These are phyloP conservation scores for Pestalotiopsis sp. DNA, from an alignment of 2,329 filamentous ascomycete species.

Conservation along the genomic window DNA sequence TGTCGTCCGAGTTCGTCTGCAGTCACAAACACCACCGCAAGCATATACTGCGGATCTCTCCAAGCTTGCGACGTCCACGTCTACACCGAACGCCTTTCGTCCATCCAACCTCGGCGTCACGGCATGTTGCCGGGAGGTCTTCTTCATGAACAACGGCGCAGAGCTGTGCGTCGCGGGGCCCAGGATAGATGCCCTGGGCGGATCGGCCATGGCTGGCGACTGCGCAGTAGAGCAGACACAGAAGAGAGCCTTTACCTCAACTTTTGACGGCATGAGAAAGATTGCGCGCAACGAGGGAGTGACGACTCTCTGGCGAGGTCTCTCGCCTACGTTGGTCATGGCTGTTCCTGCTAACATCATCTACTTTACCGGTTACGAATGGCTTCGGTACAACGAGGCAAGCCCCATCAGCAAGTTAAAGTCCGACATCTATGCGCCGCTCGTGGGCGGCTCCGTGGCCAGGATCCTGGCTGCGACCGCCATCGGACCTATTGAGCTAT, in stretches of 20 bases:
- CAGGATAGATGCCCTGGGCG: conserved; percentile 47
- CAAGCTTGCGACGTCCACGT: conserved; percentile 56
- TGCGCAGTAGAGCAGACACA: conserved; percentile 90
- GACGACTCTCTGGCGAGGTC: conserved; percentile 84
- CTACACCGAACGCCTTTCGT: conserved; percentile 68
- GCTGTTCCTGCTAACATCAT: conserved; percentile 94
- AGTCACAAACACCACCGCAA: conserved; percentile 68
- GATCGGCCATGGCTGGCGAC: conserved; percentile 53
- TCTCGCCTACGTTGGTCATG: conserved; percentile 95
- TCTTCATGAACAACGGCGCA: conserved; percentile 87
- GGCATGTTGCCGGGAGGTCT: conserved; percentile 94
- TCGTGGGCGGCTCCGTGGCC: conserved; percentile 78
- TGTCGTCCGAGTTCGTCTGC: conserved; percentile 91
- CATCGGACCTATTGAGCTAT: conserved; percentile 91
- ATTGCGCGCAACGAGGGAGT: conserved; percentile 92
- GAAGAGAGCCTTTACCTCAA: conserved; percentile 82
- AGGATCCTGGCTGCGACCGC: conserved; percentile 78
- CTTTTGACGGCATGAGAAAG: conserved; percentile 88
- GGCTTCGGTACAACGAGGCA: conserved; percentile 72
- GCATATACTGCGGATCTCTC: conserved; percentile 50
- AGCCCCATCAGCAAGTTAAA: conserved; percentile 70
- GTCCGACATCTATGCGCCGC: conserved; percentile 73
- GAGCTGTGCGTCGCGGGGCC: conserved; percentile 78
- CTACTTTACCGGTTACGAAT: conserved; percentile 98
- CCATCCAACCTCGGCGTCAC: conserved; percentile 85